Base-by-base conservation (phyloP, 495 filamentous ascomycete species). In the Hyaloscypha finlandica region DNA sequence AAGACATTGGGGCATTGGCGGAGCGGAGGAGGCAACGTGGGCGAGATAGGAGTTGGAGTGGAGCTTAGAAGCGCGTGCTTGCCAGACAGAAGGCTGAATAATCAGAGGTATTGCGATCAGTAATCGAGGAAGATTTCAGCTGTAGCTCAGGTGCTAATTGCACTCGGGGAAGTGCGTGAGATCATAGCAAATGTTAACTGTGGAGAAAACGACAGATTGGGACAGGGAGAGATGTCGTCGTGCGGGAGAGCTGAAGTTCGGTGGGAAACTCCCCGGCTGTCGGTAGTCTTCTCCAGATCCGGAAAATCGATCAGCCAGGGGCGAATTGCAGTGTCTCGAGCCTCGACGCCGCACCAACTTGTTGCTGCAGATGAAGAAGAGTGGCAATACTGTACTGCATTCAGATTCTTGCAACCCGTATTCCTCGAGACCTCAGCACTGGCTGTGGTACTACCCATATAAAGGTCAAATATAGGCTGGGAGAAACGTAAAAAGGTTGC, bases 281-380 rank as follows among this genome's bases (percentile, higher is more conserved):
- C 53, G 53, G n/a, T 29, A 29, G 20, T 56, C 11, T 56, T 56
- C 53, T 56, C 53, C 53, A 56, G 22, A 56, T 56, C 16, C 42
- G 42, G 42, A 48, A 48, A 19, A 48, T 11, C 11, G 42, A 48
- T 48, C 42, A 48, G 42, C 42, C 42, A 48, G 11, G 0, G 16
- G 16, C 42, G 42, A 48, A 48, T 48, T 48, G 16, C 16, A 19
- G 42, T 48, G 42, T 48, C 42, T 48, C 42, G 16, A 48, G 16
- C 1, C 11, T 48, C 42, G 42, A 48, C 42, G 9, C 16, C 16
- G 42, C 42, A 48, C 42, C 4, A 14, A 12, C 42, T 48, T 4
- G 42, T 48, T 19, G 16, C 6, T 48, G 42, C 42, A 48, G 42
- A 48, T 48, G 42, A 4, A 1, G 11, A 48, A 48, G 42, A 0